Percentiles rank a stretch among this genome's conserved stretches.
phyloP scores from a whole-genome alignment of 2,329 filamentous ascomycete genomes.

The Aureobasidium subglaciale region DNA sequence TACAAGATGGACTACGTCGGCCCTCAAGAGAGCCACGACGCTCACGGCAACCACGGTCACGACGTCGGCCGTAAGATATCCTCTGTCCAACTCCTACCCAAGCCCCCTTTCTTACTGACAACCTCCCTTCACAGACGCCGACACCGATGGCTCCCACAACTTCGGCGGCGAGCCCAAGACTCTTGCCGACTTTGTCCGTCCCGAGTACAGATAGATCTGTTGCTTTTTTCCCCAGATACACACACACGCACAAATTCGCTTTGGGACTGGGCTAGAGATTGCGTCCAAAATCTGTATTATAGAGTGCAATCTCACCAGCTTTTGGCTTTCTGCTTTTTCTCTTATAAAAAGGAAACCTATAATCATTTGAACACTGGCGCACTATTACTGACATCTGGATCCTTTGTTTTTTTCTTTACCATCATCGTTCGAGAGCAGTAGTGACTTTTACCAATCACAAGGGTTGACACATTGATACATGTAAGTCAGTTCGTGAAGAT shows the following conservation, averaged over 20 bases:
- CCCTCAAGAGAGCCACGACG: slow-evolving; percentile 65
- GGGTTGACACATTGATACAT: too few relatives aligned
- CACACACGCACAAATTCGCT: too few relatives aligned
- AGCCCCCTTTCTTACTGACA: background rate
- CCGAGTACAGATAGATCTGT: slow-evolving; percentile 73
- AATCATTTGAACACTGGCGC: too few relatives aligned
- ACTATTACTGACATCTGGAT: too few relatives aligned
- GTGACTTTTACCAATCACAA: too few relatives aligned
- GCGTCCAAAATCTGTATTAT: slow-evolving; percentile 3
- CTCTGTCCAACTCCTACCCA: background rate
- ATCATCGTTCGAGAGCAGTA: too few relatives aligned
- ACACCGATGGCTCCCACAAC: slow-evolving; percentile 44
- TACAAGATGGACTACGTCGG: slow-evolving; percentile 98
- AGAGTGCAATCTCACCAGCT: slow-evolving; percentile 8
- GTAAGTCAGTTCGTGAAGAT: too few relatives aligned
- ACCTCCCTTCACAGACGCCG: slow-evolving; percentile 18
- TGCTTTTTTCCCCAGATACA: background rate
- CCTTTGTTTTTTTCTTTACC: too few relatives aligned
- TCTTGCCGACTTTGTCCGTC: slow-evolving; percentile 91
- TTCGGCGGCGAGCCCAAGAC: slow-evolving; percentile 80
- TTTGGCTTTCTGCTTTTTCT: background rate
- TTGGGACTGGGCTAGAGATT: background rate
- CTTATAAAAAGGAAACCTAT: background rate
- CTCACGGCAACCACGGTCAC: slow-evolving; percentile 44
- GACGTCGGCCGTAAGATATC: slow-evolving; percentile 29